Base-by-base conservation (phyloP, 2,329 filamentous ascomycete species). In the Pleoardoris graminearum region DNA sequence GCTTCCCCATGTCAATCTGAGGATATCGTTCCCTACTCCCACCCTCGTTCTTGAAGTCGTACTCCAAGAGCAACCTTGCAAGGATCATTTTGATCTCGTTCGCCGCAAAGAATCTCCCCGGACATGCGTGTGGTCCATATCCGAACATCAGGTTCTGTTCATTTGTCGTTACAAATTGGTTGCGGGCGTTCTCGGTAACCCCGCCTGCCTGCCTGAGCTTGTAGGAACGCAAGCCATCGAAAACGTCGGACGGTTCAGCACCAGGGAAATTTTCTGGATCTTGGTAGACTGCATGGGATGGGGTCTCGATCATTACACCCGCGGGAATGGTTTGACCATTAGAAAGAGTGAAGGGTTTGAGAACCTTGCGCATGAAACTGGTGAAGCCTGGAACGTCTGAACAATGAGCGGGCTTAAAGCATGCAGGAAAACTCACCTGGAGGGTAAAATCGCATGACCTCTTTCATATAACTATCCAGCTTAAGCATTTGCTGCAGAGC, bases 361-460 rank as follows among this genome's bases (percentile, higher is more conserved):
- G 68, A 8, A 82, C 80, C 56, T 79, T 80, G 53, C 81, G 79
- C 21, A 67, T 64, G 66, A 83, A 83, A 2, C 80, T 76, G 1
- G 72, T 66, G 30, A 65, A 39, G 17, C 55, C 58, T 7, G 55
- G 45, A 14, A 3, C 11, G 7, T 27, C 4, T 27, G 14, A 11
- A 16, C 12, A 17, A 36, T 11, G 5, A 7, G 2, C 12, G 3
- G 21, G 22, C 1, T 4, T 21, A 3, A 14, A 1, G 1, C 8
- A 11, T 12, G 21, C 21, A 7, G 8, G 21, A 12, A 35, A 5
- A 14, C 43, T 27, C 21, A 46, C 43, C 43, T 23, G 43, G 43
- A 2, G 67, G 61, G 21, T 66, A 65, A 16, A 68, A 51, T 27
- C 68, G 70, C 7, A 59, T 60, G 7, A 56, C 60, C 50, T 72